Evolutionary conservation across 768 basidiomycete species (phyloP).

Genomic region (Tephrocybe sp.): DNA sequence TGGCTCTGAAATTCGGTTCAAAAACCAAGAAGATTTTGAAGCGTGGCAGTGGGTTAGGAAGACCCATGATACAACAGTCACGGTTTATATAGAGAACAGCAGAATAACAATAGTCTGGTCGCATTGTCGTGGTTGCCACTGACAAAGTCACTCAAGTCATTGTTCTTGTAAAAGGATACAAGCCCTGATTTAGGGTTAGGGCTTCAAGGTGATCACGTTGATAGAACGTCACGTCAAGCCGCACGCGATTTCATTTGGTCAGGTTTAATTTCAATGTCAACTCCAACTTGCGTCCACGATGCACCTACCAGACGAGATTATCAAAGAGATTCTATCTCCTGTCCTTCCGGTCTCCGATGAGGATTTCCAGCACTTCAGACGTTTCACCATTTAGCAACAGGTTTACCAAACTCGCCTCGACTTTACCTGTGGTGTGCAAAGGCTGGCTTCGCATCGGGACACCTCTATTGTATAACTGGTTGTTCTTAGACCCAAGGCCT

Average conservation of each 20-base stretch:
- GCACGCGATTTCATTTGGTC: too few relatives aligned
- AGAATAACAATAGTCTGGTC: constrained; percentile 8
- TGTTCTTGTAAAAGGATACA: constrained; percentile 7
- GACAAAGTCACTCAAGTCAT: constrained; percentile 1
- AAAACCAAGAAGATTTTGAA: neutral
- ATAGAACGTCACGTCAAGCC: too few relatives aligned
- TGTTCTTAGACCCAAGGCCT: too few relatives aligned
- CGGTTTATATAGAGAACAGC: constrained; percentile 12
- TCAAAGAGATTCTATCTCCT: constrained; percentile 18
- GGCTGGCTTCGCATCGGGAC: too few relatives aligned
- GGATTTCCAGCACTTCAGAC: too few relatives aligned
- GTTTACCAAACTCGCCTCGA: too few relatives aligned
- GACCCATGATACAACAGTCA: neutral
- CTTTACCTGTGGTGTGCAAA: too few relatives aligned
- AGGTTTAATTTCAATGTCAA: too few relatives aligned
- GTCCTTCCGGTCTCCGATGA: too few relatives aligned
- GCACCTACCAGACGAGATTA: constrained; percentile 16
- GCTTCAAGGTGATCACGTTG: too few relatives aligned
- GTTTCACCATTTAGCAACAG: too few relatives aligned
- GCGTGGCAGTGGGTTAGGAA: neutral
- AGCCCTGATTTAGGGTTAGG: constrained; percentile 8
- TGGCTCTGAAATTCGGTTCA: constrained; percentile 13
- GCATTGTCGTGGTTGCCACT: constrained; percentile 10
- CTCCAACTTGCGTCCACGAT: neutral
- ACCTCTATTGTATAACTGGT: too few relatives aligned